Evolutionary conservation across 352 stramenopile species (phyloP).

Genomic region (Phytophthora foliorum): DNA sequence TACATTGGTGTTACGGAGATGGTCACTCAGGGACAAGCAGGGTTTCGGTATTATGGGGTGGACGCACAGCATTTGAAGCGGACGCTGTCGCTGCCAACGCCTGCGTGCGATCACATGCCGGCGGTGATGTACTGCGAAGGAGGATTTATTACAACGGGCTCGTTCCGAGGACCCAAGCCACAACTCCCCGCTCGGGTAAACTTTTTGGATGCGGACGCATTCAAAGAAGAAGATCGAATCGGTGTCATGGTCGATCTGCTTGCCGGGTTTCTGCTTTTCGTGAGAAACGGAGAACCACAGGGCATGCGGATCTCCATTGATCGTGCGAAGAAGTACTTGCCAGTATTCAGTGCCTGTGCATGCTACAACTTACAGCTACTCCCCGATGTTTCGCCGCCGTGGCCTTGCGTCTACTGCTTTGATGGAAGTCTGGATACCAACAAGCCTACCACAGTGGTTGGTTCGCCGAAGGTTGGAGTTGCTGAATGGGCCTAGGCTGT

Average conservation of each 20-base stretch:
- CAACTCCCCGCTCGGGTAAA: constrained; percentile 49
- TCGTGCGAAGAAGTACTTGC: constrained; percentile 48
- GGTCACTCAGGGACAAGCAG: constrained; percentile 38
- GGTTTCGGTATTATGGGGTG: constrained; percentile 54
- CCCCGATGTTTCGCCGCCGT: constrained; percentile 46
- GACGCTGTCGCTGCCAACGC: constrained; percentile 57
- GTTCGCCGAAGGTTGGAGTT: background rate
- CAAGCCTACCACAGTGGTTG: background rate
- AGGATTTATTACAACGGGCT: constrained; percentile 75
- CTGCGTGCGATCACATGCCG: constrained; percentile 71
- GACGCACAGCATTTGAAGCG: constrained; percentile 51
- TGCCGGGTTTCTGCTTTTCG: constrained; percentile 62
- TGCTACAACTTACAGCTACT: constrained; percentile 69
- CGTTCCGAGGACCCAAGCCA: constrained; percentile 65
- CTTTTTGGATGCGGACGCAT: constrained; percentile 58
- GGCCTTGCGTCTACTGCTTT: constrained; percentile 55
- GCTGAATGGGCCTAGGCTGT: background rate
- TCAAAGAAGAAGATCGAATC: constrained; percentile 62
- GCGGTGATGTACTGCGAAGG: constrained; percentile 82
- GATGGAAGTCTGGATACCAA: background rate
- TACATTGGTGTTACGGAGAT: constrained; percentile 65
- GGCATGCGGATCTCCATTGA: constrained; percentile 56
- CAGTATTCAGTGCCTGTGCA: constrained; percentile 64
- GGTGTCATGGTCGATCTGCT: constrained; percentile 68
- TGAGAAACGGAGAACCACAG: constrained; percentile 57